Conservation (phyloP, 192 early-diverging fungal genomes). For the Gonapodya prolifera region DNA sequence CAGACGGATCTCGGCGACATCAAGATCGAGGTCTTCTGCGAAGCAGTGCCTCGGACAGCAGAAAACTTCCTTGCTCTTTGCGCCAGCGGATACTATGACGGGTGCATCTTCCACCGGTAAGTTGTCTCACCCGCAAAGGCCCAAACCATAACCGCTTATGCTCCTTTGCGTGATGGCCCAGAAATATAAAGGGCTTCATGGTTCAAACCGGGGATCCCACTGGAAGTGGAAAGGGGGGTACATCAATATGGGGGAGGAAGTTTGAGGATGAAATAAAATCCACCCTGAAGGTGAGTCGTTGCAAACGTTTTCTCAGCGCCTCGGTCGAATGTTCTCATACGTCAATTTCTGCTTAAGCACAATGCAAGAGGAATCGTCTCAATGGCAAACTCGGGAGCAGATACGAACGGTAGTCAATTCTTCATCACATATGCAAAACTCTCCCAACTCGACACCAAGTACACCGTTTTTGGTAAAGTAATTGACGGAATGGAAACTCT, state of each 20-base stretch:
- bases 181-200: slow-evolving; percentile 77
- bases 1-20: slow-evolving; percentile 89
- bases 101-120: slow-evolving; percentile 62
- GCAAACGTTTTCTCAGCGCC: background rate
- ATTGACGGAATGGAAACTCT: slow-evolving; percentile 78
- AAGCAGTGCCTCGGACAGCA: slow-evolving; percentile 39
- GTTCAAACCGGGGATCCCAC: slow-evolving; percentile 84
- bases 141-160: too few relatives aligned
- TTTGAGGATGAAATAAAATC: slow-evolving; percentile 73
- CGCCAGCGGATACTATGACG: slow-evolving; percentile 85
- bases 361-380: slow-evolving; percentile 75
- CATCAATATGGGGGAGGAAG: slow-evolving; percentile 69
- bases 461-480: slow-evolving; percentile 86
- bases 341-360: slow-evolving; percentile 32
- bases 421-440: slow-evolving; percentile 85
- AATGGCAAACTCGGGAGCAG: slow-evolving; percentile 84
- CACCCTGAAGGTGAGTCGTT: slow-evolving; percentile 46
- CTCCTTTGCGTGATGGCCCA: slow-evolving; percentile 12
- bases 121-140: background rate
- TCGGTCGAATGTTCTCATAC: background rate
- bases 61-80: slow-evolving; percentile 96
- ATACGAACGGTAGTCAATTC: slow-evolving; percentile 63
- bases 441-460: slow-evolving; percentile 77
- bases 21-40: slow-evolving; percentile 88
- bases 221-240: slow-evolving; percentile 74